Conservation (phyloP, 225 moss, liverwort and hornwort species). For the Neckera pumila region DNA sequence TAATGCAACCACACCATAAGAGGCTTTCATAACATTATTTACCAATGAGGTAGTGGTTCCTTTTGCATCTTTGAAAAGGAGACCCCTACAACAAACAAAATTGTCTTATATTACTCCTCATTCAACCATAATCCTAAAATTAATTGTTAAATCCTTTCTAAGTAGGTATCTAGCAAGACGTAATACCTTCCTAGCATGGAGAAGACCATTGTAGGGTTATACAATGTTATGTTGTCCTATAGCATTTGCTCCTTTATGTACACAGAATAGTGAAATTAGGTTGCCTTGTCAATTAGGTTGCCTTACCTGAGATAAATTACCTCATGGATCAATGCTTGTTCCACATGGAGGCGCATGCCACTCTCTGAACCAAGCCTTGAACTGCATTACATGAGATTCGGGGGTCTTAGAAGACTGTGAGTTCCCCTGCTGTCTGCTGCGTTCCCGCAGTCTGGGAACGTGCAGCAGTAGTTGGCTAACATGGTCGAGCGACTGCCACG, state of each 20-base stretch:
- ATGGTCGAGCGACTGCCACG: too few species aligned
- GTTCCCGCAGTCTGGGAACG: too few species aligned
- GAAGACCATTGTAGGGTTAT: background rate
- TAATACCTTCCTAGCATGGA: fast-evolving
- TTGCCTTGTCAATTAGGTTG: too few species aligned
- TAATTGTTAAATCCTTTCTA: fast-evolving
- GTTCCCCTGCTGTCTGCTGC: too few species aligned
- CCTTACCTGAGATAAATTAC: too few species aligned
- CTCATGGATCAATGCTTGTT: too few species aligned
- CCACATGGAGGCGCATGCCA: too few species aligned
- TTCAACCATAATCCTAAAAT: fast-evolving
- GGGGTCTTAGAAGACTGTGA: too few species aligned
- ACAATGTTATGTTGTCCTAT: background rate
- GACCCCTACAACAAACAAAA: fast-evolving
- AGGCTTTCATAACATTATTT: background rate
- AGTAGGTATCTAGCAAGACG: fast-evolving
- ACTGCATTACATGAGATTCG: too few species aligned
- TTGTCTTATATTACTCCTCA: fast-evolving
- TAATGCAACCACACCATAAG: fast-evolving
- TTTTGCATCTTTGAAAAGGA: background rate
- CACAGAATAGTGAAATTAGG: too few species aligned
- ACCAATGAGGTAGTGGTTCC: background rate
- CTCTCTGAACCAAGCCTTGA: too few species aligned
- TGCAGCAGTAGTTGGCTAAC: too few species aligned
- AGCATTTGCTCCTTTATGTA: background rate